Conservation (phyloP, 371 early-diverging fungal genomes). For the Polyrhizophydium stewartii region DNA sequence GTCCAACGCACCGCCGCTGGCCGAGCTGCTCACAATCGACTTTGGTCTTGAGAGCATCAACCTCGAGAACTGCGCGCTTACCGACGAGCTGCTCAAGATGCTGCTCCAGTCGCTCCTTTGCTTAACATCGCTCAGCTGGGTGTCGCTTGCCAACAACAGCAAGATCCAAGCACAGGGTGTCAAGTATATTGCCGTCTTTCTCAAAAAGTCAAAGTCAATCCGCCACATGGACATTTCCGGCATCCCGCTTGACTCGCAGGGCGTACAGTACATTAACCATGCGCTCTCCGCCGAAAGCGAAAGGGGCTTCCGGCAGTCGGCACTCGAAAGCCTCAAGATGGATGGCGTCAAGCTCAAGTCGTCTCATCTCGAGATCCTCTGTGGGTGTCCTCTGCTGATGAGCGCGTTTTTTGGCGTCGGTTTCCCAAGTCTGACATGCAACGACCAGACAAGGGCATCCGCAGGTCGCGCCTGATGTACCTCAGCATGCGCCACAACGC, state of each 20-base stretch:
- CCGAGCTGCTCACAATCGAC: conserved; percentile 54
- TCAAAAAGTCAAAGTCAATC: conserved; percentile 37
- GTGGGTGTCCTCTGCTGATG: background rate
- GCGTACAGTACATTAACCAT: conserved; percentile 49
- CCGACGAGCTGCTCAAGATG: conserved; percentile 64
- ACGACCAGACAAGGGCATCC: conserved; percentile 1
- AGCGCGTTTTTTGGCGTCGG: background rate
- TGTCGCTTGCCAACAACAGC: conserved; percentile 55
- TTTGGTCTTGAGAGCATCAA: conserved; percentile 52
- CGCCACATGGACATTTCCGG: conserved; percentile 44
- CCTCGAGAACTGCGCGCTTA: conserved; percentile 57
- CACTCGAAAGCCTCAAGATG: conserved; percentile 48
- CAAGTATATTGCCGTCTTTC: conserved; percentile 62
- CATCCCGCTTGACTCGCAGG: conserved; percentile 50
- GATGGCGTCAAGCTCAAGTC: conserved; percentile 19
- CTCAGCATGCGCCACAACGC: background rate
- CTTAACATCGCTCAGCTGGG: conserved; percentile 44
- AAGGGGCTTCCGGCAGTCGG: conserved; percentile 20
- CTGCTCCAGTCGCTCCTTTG: conserved; percentile 56
- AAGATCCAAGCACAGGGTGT: conserved; percentile 51
- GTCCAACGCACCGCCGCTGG: background rate
- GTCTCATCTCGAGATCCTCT: background rate
- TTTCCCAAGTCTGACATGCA: no score
- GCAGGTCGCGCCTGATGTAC: background rate
- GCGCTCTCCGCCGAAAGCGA: conserved; percentile 38